Percentiles rank a stretch among this genome's conserved stretches.
These are phyloP conservation scores for Neofusicoccum parvum DNA, from an alignment of 2,329 filamentous ascomycete species.

Conservation along the genomic window DNA sequence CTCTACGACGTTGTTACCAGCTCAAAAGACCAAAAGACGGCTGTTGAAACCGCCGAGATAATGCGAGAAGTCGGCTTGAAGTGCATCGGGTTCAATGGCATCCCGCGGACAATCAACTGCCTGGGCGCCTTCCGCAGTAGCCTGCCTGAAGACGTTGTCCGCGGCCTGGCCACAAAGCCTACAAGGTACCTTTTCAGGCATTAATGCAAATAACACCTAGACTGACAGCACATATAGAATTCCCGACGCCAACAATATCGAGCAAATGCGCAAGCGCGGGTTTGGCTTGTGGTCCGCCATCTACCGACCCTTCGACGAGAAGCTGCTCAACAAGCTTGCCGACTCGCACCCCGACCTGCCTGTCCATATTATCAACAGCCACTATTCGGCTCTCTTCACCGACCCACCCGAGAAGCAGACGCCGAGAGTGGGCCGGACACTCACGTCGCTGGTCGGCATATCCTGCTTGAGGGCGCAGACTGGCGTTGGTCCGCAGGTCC, in stretches of 20 bases:
- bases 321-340: constrained; percentile 70
- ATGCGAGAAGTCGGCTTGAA: constrained; percentile 77
- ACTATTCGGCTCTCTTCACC: constrained; percentile 74
- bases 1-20: constrained; percentile 56
- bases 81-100: constrained; percentile 77
- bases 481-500: constrained; percentile 79
- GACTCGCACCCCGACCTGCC: constrained; percentile 80
- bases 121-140: constrained; percentile 69
- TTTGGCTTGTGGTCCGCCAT: constrained; percentile 72
- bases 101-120: constrained; percentile 81
- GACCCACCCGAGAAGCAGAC: constrained; percentile 47
- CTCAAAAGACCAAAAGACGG: constrained; percentile 27
- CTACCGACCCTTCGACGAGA: constrained; percentile 73
- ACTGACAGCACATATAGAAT: neutral
- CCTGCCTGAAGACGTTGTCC: constrained; percentile 60
- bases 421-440: constrained; percentile 64
- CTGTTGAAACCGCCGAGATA: constrained; percentile 63
- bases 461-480: constrained; percentile 76
- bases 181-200: constrained; percentile 48
- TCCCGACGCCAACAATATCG: constrained; percentile 52
- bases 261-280: constrained; percentile 60
- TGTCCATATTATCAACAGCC: constrained; percentile 73
- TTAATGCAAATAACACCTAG: neutral
- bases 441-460: constrained; percentile 74
- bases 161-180: constrained; percentile 57